phyloP scores from a whole-genome alignment of 2,329 filamentous ascomycete genomes.

The Aspergillus pseudonomiae region DNA sequence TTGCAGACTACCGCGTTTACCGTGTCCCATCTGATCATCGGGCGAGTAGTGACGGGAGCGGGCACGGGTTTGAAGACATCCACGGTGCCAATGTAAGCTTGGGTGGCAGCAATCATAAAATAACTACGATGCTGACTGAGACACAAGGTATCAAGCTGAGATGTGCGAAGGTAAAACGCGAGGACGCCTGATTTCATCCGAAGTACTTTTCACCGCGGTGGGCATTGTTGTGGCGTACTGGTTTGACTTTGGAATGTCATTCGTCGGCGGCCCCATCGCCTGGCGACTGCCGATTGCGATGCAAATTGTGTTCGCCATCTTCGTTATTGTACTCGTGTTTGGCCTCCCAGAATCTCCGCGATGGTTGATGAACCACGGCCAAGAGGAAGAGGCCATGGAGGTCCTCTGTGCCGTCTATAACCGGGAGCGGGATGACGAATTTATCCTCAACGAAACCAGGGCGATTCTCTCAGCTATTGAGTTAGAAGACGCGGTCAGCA shows the following conservation, averaged over 20 bases:
- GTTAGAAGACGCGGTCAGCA: neutral
- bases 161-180: neutral
- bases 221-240: neutral
- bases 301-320: neutral
- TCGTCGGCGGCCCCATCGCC: neutral
- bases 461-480: neutral
- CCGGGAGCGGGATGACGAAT: neutral
- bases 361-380: neutral
- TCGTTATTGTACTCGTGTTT: neutral
- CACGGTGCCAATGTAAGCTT: neutral
- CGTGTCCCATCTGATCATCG: neutral
- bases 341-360: neutral
- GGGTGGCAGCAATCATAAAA: neutral
- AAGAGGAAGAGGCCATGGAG: neutral
- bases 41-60: neutral
- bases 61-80: neutral
- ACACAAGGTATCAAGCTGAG: neutral
- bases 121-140: neutral
- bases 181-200: neutral
- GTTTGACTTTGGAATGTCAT: neutral
- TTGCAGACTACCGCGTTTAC: neutral
- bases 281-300: neutral
- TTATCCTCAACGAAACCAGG: neutral
- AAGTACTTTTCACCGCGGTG: neutral
- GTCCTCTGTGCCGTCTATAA: neutral